These are phyloP conservation scores for Aspergillus fructus DNA, from an alignment of 2,329 filamentous ascomycete genomes.

Conservation along the genomic window DNA sequence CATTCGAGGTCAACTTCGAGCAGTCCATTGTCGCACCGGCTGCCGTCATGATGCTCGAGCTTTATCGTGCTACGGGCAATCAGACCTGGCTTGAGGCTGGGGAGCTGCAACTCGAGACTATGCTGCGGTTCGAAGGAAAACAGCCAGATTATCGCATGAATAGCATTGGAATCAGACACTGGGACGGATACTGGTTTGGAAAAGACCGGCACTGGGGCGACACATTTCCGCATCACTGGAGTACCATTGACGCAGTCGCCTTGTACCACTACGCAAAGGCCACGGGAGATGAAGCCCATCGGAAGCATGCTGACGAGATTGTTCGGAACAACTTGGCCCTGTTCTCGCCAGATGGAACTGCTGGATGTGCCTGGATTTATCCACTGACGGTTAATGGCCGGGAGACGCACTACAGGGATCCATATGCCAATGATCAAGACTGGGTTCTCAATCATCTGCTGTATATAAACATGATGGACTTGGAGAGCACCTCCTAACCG, in stretches of 20 bases:
- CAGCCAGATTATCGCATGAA: background rate
- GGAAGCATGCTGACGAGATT: background rate
- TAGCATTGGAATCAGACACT: background rate
- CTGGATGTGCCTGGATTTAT: background rate
- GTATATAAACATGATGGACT: too few relatives aligned
- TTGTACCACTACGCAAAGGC: background rate
- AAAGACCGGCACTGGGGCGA: constrained; percentile 5
- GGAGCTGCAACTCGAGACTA: background rate
- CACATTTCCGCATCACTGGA: constrained; percentile 5
- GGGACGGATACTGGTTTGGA: constrained; percentile 6
- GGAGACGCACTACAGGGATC: background rate
- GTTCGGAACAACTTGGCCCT: background rate
- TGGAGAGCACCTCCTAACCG: too few relatives aligned
- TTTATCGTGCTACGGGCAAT: background rate
- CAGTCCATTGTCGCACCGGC: background rate
- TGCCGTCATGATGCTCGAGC: background rate
- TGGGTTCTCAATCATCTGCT: background rate
- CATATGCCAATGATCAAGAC: constrained; percentile 6
- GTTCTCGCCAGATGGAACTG: background rate
- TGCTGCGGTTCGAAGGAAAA: background rate
- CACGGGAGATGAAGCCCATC: background rate
- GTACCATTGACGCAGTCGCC: background rate
- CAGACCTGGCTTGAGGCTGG: background rate
- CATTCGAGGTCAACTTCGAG: background rate
- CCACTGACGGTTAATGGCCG: background rate